phyloP scores from a whole-genome alignment of 2,329 filamentous ascomycete genomes.

The Uncinocarpus reesii region DNA sequence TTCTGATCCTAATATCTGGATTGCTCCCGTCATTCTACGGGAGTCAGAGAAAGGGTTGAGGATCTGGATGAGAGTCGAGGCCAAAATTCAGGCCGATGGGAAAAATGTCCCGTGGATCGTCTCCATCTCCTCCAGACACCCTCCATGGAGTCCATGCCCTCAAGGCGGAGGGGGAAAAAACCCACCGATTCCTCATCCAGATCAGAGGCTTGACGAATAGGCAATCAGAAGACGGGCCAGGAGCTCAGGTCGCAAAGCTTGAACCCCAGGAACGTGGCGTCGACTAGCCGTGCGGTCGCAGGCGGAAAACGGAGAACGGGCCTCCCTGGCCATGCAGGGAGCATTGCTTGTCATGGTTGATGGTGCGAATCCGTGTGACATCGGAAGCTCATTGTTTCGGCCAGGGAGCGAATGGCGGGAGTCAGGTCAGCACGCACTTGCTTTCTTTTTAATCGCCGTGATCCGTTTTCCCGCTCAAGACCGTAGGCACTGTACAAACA shows the following conservation, averaged over 20 bases:
- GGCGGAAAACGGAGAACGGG: background rate
- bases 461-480: too few relatives aligned
- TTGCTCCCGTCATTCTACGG: too few relatives aligned
- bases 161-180: background rate
- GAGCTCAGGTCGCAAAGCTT: background rate
- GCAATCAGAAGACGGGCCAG: background rate
- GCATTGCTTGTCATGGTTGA: background rate
- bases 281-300: conserved; percentile 7
- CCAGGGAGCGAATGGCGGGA: background rate
- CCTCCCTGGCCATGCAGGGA: background rate
- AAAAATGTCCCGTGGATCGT: too few relatives aligned
- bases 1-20: too few relatives aligned
- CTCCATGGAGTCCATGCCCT: too few relatives aligned
- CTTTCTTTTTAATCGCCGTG: too few relatives aligned
- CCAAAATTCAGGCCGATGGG: too few relatives aligned
- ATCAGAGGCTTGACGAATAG: background rate
- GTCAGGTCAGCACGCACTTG: too few relatives aligned
- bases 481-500: too few relatives aligned
- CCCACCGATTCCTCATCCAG: background rate
- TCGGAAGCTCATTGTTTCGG: background rate
- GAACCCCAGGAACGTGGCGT: conserved; percentile 6
- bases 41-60: too few relatives aligned
- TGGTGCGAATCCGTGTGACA: background rate
- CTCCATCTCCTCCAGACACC: too few relatives aligned
- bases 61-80: too few relatives aligned